These are phyloP conservation scores for Fusarium keratoplasticum DNA, from an alignment of 2,329 filamentous ascomycete species.

Conservation along the genomic window DNA sequence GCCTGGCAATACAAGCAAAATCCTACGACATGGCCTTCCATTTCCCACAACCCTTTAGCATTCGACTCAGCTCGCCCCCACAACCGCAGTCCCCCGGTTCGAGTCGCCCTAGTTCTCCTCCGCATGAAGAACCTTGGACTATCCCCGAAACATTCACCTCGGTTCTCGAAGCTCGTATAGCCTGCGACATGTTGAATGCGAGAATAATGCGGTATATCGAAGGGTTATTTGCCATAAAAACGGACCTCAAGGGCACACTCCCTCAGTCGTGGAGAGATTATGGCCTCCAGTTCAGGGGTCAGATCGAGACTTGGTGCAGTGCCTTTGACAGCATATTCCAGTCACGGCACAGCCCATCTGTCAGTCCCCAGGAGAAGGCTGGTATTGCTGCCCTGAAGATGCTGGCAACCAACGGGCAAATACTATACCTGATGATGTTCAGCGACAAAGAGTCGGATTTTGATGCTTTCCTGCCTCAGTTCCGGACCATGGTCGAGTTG, in stretches of 20 bases:
- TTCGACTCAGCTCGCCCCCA: conserved; percentile 53
- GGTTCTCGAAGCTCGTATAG: conserved; percentile 65
- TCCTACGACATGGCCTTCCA: conserved; percentile 77
- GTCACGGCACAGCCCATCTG: conserved; percentile 59
- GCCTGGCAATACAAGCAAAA: conserved; percentile 73
- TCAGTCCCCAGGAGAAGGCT: conserved; percentile 67
- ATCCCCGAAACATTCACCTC: conserved; percentile 56
- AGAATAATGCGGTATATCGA: conserved; percentile 70
- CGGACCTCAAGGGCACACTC: conserved; percentile 65
- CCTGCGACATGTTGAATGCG: conserved; percentile 68
- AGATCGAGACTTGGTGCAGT: conserved; percentile 65
- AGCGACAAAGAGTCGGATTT: conserved; percentile 69
- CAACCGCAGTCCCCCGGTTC: conserved; percentile 57
- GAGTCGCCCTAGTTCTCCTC: conserved; percentile 54
- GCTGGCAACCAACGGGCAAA: conserved; percentile 68
- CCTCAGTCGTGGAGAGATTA: conserved; percentile 61
- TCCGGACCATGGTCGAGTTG: conserved; percentile 66
- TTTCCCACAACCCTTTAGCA: conserved; percentile 71
- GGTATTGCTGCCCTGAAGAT: conserved; percentile 73
- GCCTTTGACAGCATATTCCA: conserved; percentile 68
- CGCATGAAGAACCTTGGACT: conserved; percentile 42
- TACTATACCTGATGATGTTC: conserved; percentile 71
- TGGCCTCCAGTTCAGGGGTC: conserved; percentile 59
- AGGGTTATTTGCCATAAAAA: conserved; percentile 59
- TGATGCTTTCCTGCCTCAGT: conserved; percentile 64